phyloP scores from a whole-genome alignment of 306 rosid genomes.

The Mimosa bimucronata region DNA sequence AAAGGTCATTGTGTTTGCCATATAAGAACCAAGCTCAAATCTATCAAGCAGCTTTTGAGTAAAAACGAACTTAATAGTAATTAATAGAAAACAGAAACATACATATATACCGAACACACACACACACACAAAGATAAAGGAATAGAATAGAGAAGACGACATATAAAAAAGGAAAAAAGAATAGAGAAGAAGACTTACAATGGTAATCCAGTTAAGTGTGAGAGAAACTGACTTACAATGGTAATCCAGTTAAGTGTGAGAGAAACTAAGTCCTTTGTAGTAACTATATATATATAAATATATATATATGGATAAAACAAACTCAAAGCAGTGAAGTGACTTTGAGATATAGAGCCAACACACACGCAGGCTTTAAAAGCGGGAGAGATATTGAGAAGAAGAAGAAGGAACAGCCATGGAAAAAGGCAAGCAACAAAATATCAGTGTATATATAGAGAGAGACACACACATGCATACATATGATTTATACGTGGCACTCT shows the following conservation, averaged over 20 bases:
- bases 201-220: neutral
- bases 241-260: neutral
- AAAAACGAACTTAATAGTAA: neutral
- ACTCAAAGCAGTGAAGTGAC: neutral
- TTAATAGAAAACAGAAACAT: neutral
- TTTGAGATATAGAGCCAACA: neutral
- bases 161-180: too few relatives aligned
- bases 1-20: neutral
- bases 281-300: neutral
- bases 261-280: neutral
- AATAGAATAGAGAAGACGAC: neutral
- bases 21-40: neutral
- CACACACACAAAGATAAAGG: neutral
- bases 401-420: neutral
- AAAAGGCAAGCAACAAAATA: neutral
- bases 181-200: neutral
- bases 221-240: constrained; percentile 7
- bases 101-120: too few relatives aligned
- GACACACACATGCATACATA: neutral
- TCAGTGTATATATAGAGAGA: neutral
- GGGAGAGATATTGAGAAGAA: neutral
- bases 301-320: neutral
- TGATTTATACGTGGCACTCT: neutral
- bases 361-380: neutral
- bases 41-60: neutral